A percentile compares a stretch with the other conserved stretches of the same genome.
Evolutionary conservation across 305 asterid genomes (phyloP).

Genomic region (Solanum hybrid): DNA sequence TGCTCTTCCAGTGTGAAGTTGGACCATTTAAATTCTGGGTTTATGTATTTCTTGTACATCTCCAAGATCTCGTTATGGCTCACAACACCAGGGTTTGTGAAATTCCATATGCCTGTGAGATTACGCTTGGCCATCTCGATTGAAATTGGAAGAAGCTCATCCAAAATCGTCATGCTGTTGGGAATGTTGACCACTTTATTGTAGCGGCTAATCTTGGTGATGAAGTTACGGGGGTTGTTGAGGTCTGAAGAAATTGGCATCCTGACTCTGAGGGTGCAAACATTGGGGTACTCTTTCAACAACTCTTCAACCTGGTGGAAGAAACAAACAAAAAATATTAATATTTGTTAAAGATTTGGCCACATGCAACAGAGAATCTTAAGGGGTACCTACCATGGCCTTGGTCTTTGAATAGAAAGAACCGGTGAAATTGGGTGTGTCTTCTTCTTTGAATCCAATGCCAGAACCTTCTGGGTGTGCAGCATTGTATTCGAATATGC

Average conservation of each 20-base stretch:
- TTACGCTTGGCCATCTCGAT: constrained; percentile 94
- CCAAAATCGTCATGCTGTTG: constrained; percentile 93
- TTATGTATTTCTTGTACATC: constrained; percentile 71
- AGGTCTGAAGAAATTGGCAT: constrained; percentile 92
- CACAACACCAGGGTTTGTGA: constrained; percentile 84
- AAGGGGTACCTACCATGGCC: constrained; percentile 59
- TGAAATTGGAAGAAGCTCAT: constrained; percentile 87
- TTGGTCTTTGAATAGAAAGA: constrained; percentile 95
- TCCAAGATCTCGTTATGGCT: constrained; percentile 88
- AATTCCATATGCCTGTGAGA: constrained; percentile 88
- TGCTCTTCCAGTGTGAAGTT: constrained; percentile 92
- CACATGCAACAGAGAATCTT: neutral
- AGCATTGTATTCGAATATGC: constrained; percentile 75
- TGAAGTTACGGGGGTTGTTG: constrained; percentile 83
- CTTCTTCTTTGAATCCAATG: constrained; percentile 79
- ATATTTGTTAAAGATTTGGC: neutral
- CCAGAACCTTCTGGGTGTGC: constrained; percentile 84
- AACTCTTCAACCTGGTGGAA: constrained; percentile 71
- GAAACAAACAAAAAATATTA: neutral
- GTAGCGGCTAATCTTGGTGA: constrained; percentile 79
- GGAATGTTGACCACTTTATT: constrained; percentile 88
- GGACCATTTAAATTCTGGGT: constrained; percentile 49
- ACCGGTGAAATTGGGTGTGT: constrained; percentile 69
- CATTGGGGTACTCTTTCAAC: constrained; percentile 69
- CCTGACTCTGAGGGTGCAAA: constrained; percentile 85